Evolutionary conservation across 164 flowering plant genomes (phyloP), one percentile per base, ranked within the genome.

Genomic region (Umbellularia californica): DNA sequence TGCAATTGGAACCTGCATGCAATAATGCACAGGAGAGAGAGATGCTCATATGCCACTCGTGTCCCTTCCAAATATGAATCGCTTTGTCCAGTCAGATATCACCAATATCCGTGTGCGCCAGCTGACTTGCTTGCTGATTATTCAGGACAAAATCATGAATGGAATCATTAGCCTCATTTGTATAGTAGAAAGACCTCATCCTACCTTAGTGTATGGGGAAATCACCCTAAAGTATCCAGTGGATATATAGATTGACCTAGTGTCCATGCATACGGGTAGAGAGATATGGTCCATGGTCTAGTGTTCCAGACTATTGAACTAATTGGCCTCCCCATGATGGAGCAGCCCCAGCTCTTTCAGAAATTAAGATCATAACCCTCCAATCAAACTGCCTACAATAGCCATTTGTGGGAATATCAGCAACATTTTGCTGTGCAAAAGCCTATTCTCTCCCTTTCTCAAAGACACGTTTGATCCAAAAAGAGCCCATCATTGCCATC

Each of bases 91-190:
- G 82, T 95, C 97, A 14, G 90, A 76, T n/a, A 95, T 69, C 83
- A 95, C 98, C 80, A 91, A 75, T 50, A 85, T 82, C 80, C 98
- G 88, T 20, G 92, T 92, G 70, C 98, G 97, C 98, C 98, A 95
- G 82, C 97, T 95, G 23, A 93, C 97, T 79, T 81, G 95, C 77
- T 95, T 94, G 85, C 98, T 94, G 95, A 28, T 79, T 12, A n/a
- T 51, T 6, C 28, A 55, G 28, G 65, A 71, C 30, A 69, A 47
- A 24, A 64, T 69, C 12, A 41, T 9, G 11, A 14, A 55, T 55
- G 17, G 60, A 55, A 55, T 55, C 60, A 55, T 14, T 5, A 55
- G n/a, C 17, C 60, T 15, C 60, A 3, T 55, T 55, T 15, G 60
- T 15, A 55, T 3, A 55, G 17, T 15, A 55, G 60, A 55, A 15